phyloP scores from a whole-genome alignment of 495 filamentous ascomycete species.

The Tuber brumale region DNA sequence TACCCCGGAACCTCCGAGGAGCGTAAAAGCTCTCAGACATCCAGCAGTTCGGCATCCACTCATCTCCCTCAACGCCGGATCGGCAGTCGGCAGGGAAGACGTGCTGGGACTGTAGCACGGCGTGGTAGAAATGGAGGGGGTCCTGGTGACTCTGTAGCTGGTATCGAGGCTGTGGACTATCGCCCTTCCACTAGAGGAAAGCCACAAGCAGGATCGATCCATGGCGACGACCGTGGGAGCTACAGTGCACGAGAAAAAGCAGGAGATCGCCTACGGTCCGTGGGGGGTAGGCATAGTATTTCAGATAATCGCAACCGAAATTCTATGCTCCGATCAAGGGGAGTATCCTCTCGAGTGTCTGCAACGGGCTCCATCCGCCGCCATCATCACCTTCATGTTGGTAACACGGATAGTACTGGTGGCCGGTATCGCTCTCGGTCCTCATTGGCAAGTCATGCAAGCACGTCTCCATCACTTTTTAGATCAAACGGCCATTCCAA shows the following conservation, averaged over 20 bases:
- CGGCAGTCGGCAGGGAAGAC: background rate
- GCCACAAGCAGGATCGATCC: background rate
- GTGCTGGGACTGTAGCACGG: background rate
- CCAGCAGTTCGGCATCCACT: background rate
- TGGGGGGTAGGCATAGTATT: background rate
- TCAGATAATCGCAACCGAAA: background rate
- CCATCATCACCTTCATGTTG: constrained; percentile 2
- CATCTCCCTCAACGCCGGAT: background rate
- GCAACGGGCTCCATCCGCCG: constrained; percentile 44
- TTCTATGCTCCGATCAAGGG: background rate
- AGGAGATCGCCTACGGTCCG: background rate
- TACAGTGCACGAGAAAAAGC: background rate
- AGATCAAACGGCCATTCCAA: constrained; percentile 59
- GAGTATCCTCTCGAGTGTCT: constrained; percentile 62
- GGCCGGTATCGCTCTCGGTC: constrained; percentile 59
- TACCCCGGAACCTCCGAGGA: constrained; percentile 46
- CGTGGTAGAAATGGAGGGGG: background rate
- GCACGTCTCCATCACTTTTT: constrained; percentile 39
- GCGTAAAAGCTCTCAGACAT: background rate
- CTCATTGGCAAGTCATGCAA: constrained; percentile 60
- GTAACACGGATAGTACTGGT: constrained; percentile 51
- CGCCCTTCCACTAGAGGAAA: constrained; percentile 6
- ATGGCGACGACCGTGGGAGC: background rate
- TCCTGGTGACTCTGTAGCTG: background rate
- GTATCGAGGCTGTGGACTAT: background rate